phyloP scores from a whole-genome alignment of 176 grass and related monocot genomes.

The Hsuehochloa calcarea region DNA sequence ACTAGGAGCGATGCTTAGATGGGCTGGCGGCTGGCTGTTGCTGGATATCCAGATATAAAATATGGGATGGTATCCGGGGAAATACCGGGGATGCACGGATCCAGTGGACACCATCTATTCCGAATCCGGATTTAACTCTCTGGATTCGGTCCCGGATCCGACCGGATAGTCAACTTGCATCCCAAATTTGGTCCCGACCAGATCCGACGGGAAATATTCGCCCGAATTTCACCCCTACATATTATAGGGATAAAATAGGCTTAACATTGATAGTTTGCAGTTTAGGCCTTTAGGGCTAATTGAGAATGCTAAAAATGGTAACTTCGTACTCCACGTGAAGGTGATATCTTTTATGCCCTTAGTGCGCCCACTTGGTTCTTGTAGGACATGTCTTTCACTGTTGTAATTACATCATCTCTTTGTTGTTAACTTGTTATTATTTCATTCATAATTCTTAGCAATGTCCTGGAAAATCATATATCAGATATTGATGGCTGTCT shows the following conservation, averaged over 20 bases:
- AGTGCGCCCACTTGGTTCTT: not conserved
- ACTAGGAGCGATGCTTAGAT: no score
- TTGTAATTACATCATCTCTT: not conserved
- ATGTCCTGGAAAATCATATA: not conserved
- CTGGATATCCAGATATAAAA: no score
- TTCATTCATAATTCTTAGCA: not conserved
- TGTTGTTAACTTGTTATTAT: not conserved
- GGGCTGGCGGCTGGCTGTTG: no score
- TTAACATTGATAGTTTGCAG: not conserved
- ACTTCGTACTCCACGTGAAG: not conserved
- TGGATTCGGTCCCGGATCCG: no score
- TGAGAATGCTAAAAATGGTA: not conserved
- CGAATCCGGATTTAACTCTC: no score
- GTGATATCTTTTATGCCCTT: not conserved
- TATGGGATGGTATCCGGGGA: no score
- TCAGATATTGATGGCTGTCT: not conserved
- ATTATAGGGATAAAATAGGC: not conserved
- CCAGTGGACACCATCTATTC: no score
- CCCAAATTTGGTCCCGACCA: no score
- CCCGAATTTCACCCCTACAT: no score
- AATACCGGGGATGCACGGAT: no score
- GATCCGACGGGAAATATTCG: no score
- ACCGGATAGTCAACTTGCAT: no score
- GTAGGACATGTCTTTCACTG: not conserved
- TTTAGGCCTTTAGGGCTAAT: not conserved